A percentile compares a stretch with the other conserved stretches of the same genome.
Evolutionary conservation across 2,329 filamentous ascomycete species (phyloP).

Genomic region (Aureobasidium melanogenum): DNA sequence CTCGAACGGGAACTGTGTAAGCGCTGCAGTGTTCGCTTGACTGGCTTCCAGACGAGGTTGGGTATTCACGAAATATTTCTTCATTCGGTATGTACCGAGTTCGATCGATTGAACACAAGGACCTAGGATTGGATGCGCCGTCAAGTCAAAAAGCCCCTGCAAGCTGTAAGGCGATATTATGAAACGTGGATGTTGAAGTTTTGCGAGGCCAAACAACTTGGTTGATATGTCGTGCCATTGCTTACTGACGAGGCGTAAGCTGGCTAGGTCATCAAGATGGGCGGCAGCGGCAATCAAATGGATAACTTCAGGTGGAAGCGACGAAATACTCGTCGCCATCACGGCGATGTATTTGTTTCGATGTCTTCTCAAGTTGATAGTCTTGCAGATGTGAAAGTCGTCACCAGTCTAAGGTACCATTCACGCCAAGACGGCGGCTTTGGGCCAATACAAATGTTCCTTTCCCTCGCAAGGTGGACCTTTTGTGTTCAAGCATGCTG

Average conservation of each 20-base stretch:
- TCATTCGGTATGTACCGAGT: not conserved
- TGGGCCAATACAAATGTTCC: too few species aligned
- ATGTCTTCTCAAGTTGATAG: too few species aligned
- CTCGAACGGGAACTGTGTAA: not conserved
- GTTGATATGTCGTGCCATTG: not conserved
- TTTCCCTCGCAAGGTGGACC: too few species aligned
- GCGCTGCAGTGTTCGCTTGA: not conserved
- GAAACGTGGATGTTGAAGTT: not conserved
- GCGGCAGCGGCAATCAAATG: not conserved
- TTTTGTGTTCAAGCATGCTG: too few species aligned
- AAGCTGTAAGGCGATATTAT: slow-evolving; percentile 1
- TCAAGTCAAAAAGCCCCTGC: not conserved
- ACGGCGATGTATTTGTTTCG: not conserved
- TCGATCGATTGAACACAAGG: not conserved
- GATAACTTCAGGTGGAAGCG: not conserved
- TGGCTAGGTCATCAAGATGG: not conserved
- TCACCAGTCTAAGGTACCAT: too few species aligned
- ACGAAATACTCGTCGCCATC: not conserved
- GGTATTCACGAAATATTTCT: not conserved
- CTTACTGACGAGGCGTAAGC: not conserved
- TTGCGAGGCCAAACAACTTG: not conserved
- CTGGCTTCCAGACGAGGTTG: not conserved
- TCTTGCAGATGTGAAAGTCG: too few species aligned
- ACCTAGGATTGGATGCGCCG: not conserved
- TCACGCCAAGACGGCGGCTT: too few species aligned